Conservation (phyloP, 805 yeast species). For the Barnettozyma botsteinii region DNA sequence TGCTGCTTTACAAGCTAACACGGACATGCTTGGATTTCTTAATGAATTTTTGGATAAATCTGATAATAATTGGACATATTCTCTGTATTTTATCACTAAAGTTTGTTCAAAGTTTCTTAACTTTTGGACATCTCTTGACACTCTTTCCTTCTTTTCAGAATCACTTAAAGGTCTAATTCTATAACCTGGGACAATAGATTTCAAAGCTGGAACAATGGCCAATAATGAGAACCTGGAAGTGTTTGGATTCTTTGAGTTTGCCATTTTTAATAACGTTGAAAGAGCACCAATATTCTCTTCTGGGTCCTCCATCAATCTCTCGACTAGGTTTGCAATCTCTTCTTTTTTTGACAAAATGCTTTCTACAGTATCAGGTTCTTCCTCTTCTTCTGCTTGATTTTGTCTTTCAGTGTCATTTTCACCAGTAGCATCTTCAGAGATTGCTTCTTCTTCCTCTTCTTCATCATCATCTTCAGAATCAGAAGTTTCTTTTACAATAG, state of each 20-base stretch:
- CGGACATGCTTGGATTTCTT: conserved; percentile 38
- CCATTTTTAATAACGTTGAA: conserved; percentile 64
- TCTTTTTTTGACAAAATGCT: conserved; percentile 62
- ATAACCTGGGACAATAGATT: conserved; percentile 82
- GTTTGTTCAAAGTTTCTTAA: conserved; percentile 77
- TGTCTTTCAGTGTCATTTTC: conserved; percentile 17
- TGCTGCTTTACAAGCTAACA: conserved; percentile 65
- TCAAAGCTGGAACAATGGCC: conserved; percentile 80
- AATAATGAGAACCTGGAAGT: conserved; percentile 67
- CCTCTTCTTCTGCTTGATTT: conserved; percentile 25
- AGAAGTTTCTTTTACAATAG: too few relatives aligned
- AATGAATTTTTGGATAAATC: conserved; percentile 34
- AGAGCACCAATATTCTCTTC: conserved; percentile 71
- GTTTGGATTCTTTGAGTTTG: conserved; percentile 57
- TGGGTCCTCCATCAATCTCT: conserved; percentile 76
- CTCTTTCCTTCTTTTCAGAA: conserved; percentile 73
- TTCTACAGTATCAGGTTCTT: conserved; percentile 43
- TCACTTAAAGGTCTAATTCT: conserved; percentile 79
- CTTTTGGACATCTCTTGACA: conserved; percentile 73
- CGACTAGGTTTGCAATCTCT: conserved; percentile 77
- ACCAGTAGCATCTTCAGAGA: too few relatives aligned
- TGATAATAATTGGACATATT: conserved; percentile 54
- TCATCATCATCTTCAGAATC: too few relatives aligned
- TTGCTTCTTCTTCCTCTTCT: conserved; percentile 14
- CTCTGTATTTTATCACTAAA: conserved; percentile 61